A percentile compares a stretch with the other conserved stretches of the same genome.
Evolutionary conservation across 176 grass and related monocot species (phyloP).

Genomic region (Musa schizocarpa): DNA sequence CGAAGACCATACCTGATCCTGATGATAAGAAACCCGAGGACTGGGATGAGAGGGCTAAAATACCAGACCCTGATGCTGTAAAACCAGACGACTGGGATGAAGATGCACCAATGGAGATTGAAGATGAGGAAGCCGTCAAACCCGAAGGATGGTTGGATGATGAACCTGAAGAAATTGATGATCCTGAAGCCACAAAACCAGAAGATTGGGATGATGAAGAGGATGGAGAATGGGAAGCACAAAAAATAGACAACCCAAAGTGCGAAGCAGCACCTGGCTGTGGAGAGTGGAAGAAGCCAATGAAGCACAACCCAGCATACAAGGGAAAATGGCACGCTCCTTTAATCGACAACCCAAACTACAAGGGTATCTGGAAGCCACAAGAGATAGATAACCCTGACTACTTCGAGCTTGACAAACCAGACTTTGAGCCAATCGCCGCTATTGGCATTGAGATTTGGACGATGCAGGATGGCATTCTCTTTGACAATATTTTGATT

Average conservation of each 20-base stretch:
- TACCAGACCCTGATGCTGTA: slow-evolving; percentile 59
- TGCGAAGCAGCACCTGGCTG: slow-evolving; percentile 90
- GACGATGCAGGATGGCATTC: slow-evolving; percentile 97
- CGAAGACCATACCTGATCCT: slow-evolving; percentile 87
- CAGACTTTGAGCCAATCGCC: slow-evolving; percentile 72
- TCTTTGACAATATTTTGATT: slow-evolving; percentile 94
- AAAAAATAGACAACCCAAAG: slow-evolving; percentile 92
- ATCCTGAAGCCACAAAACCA: slow-evolving; percentile 75
- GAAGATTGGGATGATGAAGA: slow-evolving; percentile 99
- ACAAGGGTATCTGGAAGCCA: slow-evolving; percentile 99
- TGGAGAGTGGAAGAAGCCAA: slow-evolving; percentile 92
- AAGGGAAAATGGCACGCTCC: slow-evolving; percentile 97
- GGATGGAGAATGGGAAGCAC: slow-evolving; percentile 96
- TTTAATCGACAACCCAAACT: slow-evolving; percentile 81
- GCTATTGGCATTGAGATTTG: slow-evolving; percentile 98
- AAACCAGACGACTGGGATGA: slow-evolving; percentile 98
- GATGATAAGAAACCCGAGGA: slow-evolving; percentile 99
- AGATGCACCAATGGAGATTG: slow-evolving; percentile 84
- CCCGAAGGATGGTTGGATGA: slow-evolving; percentile 96
- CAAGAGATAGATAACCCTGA: slow-evolving; percentile 93
- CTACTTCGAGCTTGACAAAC: slow-evolving; percentile 79
- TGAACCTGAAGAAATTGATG: slow-evolving; percentile 87
- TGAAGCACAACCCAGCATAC: slow-evolving; percentile 88
- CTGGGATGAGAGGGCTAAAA: slow-evolving; percentile 92
- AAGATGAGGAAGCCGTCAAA: slow-evolving; percentile 74